These are phyloP conservation scores for Dryadomyces sulphureus DNA, from an alignment of 2,329 filamentous ascomycete species.

Conservation along the genomic window DNA sequence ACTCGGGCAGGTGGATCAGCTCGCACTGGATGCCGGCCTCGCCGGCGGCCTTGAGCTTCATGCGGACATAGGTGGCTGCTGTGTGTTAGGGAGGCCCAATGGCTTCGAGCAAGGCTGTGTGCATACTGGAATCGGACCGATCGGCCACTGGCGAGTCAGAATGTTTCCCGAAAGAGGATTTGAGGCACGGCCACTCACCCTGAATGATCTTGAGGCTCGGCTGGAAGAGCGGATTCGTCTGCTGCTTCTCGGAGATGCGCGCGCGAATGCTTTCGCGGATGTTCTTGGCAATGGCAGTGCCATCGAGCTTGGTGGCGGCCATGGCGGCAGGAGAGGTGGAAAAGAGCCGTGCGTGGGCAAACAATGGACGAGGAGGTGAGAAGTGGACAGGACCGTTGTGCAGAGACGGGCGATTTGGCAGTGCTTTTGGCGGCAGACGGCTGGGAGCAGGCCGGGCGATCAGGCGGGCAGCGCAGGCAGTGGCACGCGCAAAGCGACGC, in stretches of 20 bases:
- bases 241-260: conserved; percentile 71
- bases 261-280: conserved; percentile 70
- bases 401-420: neutral
- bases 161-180: conserved; percentile 4
- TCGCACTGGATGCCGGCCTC: conserved; percentile 89
- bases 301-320: conserved; percentile 86
- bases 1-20: conserved; percentile 68
- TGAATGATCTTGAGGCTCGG: conserved; percentile 91
- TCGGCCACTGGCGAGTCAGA: conserved; percentile 54
- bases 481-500: neutral
- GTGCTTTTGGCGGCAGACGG: neutral
- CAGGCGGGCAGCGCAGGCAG: neutral
- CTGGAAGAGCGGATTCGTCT: conserved; percentile 71
- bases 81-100: neutral
- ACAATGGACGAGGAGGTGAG: neutral
- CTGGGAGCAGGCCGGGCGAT: neutral
- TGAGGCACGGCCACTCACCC: conserved; percentile 37
- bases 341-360: conserved; percentile 16
- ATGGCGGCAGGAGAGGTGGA: conserved; percentile 46
- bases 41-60: conserved; percentile 95
- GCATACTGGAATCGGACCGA: conserved; percentile 77
- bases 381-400: neutral
- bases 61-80: conserved; percentile 90
- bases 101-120: neutral
- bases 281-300: conserved; percentile 82